phyloP scores from a whole-genome alignment of 345 rosid species.

The Firmiana major region DNA sequence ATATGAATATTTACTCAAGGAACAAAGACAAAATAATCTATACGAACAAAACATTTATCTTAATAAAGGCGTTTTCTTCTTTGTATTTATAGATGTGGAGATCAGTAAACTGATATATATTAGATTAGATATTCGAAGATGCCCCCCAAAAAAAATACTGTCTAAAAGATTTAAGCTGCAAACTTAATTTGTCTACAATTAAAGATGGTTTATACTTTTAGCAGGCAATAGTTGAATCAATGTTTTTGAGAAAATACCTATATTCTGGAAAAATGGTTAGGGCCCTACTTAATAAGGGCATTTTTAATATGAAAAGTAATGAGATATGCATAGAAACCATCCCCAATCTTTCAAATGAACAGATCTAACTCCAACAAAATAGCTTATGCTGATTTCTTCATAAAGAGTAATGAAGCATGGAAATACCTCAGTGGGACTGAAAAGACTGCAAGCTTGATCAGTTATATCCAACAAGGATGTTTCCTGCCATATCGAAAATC shows the following conservation, averaged over 20 bases:
- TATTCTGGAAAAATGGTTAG: not conserved
- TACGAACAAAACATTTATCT: not conserved
- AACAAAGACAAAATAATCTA: not conserved
- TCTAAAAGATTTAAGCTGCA: not conserved
- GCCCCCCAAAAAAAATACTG: not conserved
- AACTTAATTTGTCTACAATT: not conserved
- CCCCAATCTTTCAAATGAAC: not conserved
- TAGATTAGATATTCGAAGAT: not conserved
- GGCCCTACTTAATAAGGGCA: not conserved
- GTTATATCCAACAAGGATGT: conserved; percentile 79
- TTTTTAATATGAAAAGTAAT: not conserved
- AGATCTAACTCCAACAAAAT: not conserved
- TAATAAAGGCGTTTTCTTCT: not conserved
- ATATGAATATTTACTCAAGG: not conserved
- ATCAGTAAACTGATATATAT: not conserved
- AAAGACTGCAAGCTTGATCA: conserved; percentile 85
- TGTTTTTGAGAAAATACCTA: not conserved
- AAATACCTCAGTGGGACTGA: conserved; percentile 69
- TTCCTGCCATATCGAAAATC: conserved; percentile 55
- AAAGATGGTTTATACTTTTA: not conserved
- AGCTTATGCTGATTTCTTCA: not conserved
- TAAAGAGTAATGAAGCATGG: not conserved
- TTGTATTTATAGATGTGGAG: not conserved
- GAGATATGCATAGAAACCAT: not conserved
- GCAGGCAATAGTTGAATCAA: not conserved